Evolutionary conservation across 805 yeast species (phyloP).

Genomic region (Maudiozyma barnettii): DNA sequence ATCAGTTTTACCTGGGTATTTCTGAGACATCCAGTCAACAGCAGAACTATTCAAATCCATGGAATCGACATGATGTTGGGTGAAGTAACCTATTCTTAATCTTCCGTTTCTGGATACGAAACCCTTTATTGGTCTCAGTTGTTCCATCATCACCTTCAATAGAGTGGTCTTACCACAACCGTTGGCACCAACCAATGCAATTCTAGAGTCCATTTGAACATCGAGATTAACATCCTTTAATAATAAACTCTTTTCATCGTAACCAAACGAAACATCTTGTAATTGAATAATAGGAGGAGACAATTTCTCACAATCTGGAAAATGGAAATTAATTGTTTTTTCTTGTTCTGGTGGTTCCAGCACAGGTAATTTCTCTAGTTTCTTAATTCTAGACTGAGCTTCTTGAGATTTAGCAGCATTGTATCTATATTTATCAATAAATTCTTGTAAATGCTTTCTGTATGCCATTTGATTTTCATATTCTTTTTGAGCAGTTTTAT

Average conservation of each 20-base stretch:
- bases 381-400: conserved; percentile 96
- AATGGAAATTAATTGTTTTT: conserved; percentile 69
- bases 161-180: conserved; percentile 99
- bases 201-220: conserved; percentile 87
- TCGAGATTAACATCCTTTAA: conserved; percentile 75
- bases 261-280: conserved; percentile 80
- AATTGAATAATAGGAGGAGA: conserved; percentile 92
- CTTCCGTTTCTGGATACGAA: conserved; percentile 72
- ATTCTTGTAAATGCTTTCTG: conserved; percentile 85
- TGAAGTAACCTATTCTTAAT: conserved; percentile 89
- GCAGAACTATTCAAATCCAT: conserved; percentile 83
- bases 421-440: conserved; percentile 92
- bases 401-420: conserved; percentile 97
- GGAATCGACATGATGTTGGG: conserved; percentile 97
- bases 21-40: conserved; percentile 85
- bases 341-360: conserved; percentile 94
- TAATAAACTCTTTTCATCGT: conserved; percentile 53
- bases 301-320: conserved; percentile 89
- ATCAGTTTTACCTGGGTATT: conserved; percentile 87
- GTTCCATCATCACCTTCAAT: conserved; percentile 76
- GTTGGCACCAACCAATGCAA: conserved; percentile 96
- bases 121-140: conserved; percentile 66
- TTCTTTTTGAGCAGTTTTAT: conserved; percentile 86
- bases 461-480: conserved; percentile 96
- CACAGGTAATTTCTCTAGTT: conserved; percentile 86